phyloP scores from a whole-genome alignment of 2,329 filamentous ascomycete genomes.

The Botryotinia calthae region DNA sequence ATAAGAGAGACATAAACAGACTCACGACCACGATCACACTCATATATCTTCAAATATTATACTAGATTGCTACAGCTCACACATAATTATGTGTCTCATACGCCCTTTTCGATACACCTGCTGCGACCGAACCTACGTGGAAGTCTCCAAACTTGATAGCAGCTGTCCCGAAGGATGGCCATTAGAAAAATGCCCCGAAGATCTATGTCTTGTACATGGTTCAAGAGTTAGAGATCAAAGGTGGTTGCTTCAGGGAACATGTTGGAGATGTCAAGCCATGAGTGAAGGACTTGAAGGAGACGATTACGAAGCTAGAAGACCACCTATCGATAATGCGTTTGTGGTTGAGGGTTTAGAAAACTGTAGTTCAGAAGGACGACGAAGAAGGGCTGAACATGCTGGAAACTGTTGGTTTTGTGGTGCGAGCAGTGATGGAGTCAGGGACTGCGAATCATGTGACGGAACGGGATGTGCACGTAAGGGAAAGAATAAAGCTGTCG shows the following conservation, averaged over 20 bases:
- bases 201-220: constrained; percentile 31
- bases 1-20: not conserved
- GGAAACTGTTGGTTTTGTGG: constrained; percentile 23
- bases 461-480: not conserved
- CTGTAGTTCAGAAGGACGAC: constrained; percentile 23
- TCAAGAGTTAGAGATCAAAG: constrained; percentile 20
- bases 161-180: constrained; percentile 33
- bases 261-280: constrained; percentile 34
- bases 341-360: constrained; percentile 29
- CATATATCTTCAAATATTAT: not conserved
- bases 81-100: constrained; percentile 33
- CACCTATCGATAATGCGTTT: constrained; percentile 31
- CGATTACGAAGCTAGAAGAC: constrained; percentile 28
- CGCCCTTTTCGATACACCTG: constrained; percentile 30
- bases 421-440: constrained; percentile 19
- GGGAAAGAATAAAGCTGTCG: not conserved
- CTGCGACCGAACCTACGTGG: constrained; percentile 32
- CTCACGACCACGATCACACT: not conserved
- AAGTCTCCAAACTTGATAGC: constrained; percentile 26
- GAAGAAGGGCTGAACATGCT: constrained; percentile 7
- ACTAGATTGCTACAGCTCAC: not conserved
- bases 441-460: not conserved
- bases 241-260: constrained; percentile 19
- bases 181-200: constrained; percentile 31
- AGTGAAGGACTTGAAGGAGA: not conserved